phyloP scores from a whole-genome alignment of 148 eudicot species.

The Vaccinium myrtillus region DNA sequence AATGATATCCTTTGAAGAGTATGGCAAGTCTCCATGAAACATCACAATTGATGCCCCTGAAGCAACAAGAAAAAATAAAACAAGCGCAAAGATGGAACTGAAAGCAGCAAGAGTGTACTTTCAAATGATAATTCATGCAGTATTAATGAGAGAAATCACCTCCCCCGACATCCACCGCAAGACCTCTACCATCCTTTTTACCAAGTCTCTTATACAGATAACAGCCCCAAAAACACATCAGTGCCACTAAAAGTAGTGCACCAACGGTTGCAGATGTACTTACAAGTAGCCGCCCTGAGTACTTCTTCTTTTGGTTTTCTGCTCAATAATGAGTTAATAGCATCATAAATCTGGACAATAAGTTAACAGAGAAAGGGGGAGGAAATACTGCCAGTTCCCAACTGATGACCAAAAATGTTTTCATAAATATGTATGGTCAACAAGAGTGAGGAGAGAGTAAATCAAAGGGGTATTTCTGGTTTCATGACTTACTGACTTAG shows the following conservation, averaged over 20 bases:
- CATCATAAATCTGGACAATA: not conserved
- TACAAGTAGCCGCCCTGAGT: conserved; percentile 76
- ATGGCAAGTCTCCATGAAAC: conserved; percentile 99
- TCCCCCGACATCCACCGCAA: conserved; percentile 84
- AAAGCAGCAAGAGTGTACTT: not conserved
- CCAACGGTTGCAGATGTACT: conserved; percentile 97
- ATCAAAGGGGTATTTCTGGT: not conserved
- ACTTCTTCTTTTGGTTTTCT: conserved; percentile 54
- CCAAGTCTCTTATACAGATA: conserved; percentile 92
- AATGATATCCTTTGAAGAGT: conserved; percentile 85
- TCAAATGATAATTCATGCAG: not conserved
- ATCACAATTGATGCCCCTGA: conserved; percentile 96
- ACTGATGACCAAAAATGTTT: not conserved
- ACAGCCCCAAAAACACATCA: conserved; percentile 99
- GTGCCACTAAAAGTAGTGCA: conserved; percentile 88
- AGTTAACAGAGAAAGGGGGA: not conserved
- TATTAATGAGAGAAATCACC: conserved; percentile 42
- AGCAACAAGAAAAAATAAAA: conserved; percentile 24
- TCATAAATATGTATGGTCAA: not conserved
- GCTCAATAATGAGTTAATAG: conserved; percentile 22
- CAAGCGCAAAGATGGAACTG: not conserved
- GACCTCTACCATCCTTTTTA: conserved; percentile 70
- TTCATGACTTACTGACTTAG: not conserved
- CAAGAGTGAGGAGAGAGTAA: not conserved
- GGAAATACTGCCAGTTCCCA: not conserved